phyloP scores from a whole-genome alignment of 495 filamentous ascomycete species.

The Glonium stellatum region DNA sequence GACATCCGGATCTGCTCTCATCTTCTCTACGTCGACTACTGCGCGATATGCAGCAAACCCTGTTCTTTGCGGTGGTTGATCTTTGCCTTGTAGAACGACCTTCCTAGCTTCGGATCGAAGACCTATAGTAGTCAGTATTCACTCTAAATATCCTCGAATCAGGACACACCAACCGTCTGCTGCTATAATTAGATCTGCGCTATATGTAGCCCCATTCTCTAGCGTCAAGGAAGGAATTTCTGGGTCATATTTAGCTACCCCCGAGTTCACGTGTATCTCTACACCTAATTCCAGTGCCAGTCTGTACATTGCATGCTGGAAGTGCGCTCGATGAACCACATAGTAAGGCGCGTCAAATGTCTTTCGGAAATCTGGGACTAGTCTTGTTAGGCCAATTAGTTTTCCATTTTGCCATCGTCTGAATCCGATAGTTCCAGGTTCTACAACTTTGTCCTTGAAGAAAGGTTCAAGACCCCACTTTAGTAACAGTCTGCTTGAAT shows the following conservation, averaged over 20 bases:
- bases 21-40: slow-evolving; percentile 39
- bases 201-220: slow-evolving; percentile 11
- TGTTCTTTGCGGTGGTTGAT: slow-evolving; percentile 21
- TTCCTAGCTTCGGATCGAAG: slow-evolving; percentile 37
- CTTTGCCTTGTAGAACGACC: slow-evolving; percentile 23
- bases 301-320: slow-evolving; percentile 35
- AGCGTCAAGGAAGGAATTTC: slow-evolving; percentile 21
- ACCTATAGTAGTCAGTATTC: slow-evolving; percentile 20
- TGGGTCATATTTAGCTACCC: slow-evolving; percentile 29
- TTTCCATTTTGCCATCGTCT: slow-evolving; percentile 42
- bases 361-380: slow-evolving; percentile 37
- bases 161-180: slow-evolving; percentile 36
- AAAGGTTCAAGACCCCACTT: slow-evolving; percentile 36
- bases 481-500: slow-evolving; percentile 28
- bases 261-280: slow-evolving; percentile 52
- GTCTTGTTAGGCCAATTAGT: slow-evolving; percentile 36
- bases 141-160: not conserved
- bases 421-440: slow-evolving; percentile 38
- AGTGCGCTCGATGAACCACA: slow-evolving; percentile 43
- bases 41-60: slow-evolving; percentile 42
- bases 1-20: slow-evolving; percentile 36
- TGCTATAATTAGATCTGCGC: slow-evolving; percentile 41
- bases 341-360: slow-evolving; percentile 39
- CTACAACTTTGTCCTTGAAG: slow-evolving; percentile 31
- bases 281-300: slow-evolving; percentile 37